Evolutionary conservation across 2,329 filamentous ascomycete genomes (phyloP).

Genomic region (Xylaria sp.): DNA sequence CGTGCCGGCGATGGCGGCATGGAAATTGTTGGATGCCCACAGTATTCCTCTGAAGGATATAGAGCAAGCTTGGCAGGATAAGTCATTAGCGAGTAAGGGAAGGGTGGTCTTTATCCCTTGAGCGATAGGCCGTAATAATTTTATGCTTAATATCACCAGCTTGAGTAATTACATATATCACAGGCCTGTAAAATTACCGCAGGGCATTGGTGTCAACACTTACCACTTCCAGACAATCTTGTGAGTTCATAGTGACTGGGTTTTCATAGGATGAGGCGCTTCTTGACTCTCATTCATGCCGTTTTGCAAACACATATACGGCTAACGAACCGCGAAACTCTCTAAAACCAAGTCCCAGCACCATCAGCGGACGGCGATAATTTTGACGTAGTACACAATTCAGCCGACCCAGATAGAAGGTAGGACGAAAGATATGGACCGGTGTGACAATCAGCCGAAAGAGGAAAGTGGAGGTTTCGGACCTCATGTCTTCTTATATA

Average conservation of each 20-base stretch:
- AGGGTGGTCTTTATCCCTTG: conserved; percentile 46
- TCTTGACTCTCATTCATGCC: too few species aligned
- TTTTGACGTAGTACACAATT: background rate
- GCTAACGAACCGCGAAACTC: too few species aligned
- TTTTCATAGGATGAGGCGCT: background rate
- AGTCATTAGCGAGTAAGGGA: conserved; percentile 38
- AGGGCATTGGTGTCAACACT: too few species aligned
- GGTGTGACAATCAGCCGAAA: conserved; percentile 28
- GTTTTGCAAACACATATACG: too few species aligned
- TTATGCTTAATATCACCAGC: background rate
- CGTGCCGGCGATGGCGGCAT: conserved; percentile 47
- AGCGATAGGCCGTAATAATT: background rate
- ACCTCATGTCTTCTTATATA: too few species aligned
- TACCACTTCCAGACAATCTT: too few species aligned
- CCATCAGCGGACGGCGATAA: background rate
- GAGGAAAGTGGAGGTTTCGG: conserved; percentile 33
- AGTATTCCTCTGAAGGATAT: conserved; percentile 48
- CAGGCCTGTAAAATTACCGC: too few species aligned
- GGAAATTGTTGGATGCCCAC: conserved; percentile 43
- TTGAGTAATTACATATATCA: background rate
- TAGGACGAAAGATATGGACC: background rate
- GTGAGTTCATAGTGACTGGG: background rate
- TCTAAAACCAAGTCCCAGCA: background rate
- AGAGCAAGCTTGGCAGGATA: conserved; percentile 48
- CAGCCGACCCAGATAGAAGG: conserved; percentile 3